Conservation (phyloP, 2,329 filamentous ascomycete genomes). For the Fragosphaeria purpurea region DNA sequence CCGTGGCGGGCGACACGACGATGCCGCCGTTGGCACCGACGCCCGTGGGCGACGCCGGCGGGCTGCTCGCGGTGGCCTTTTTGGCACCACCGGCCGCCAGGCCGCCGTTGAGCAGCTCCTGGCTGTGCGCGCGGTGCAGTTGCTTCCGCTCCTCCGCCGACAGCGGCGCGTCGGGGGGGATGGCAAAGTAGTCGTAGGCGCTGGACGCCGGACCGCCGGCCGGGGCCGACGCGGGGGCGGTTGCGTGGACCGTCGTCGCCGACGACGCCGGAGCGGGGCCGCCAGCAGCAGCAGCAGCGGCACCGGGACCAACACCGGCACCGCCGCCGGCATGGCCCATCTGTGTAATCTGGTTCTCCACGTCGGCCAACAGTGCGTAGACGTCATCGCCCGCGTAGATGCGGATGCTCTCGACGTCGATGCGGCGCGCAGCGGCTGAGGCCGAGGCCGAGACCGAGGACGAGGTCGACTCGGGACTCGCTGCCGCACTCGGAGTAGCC, state of each 20-base stretch:
- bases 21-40: slow-evolving; percentile 16
- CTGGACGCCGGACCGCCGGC: background rate
- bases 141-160: slow-evolving; percentile 29
- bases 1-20: slow-evolving; percentile 16
- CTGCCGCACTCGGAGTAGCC: slow-evolving; percentile 2
- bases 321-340: slow-evolving; percentile 16
- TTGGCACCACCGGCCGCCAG: slow-evolving; percentile 6
- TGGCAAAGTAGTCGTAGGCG: slow-evolving; percentile 6
- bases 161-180: slow-evolving; percentile 13
- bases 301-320: background rate
- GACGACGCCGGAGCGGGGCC: background rate
- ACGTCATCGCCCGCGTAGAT: slow-evolving; percentile 60
- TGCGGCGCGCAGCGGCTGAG: slow-evolving; percentile 17
- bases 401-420: slow-evolving; percentile 53
- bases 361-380: slow-evolving; percentile 55
- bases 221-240: background rate
- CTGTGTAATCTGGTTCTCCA: slow-evolving; percentile 49
- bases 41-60: slow-evolving; percentile 21
- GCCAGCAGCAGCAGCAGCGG: slow-evolving; percentile 12
- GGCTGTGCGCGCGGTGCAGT: slow-evolving; percentile 39
- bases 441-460: slow-evolving; percentile 8
- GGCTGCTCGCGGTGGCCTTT: slow-evolving; percentile 18
- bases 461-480: background rate
- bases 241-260: background rate
- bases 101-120: slow-evolving; percentile 36